Percentiles rank a stretch among this genome's conserved stretches.
These are phyloP conservation scores for Elsinoe fawcettii DNA, from an alignment of 2,329 filamentous ascomycete genomes.

Conservation along the genomic window DNA sequence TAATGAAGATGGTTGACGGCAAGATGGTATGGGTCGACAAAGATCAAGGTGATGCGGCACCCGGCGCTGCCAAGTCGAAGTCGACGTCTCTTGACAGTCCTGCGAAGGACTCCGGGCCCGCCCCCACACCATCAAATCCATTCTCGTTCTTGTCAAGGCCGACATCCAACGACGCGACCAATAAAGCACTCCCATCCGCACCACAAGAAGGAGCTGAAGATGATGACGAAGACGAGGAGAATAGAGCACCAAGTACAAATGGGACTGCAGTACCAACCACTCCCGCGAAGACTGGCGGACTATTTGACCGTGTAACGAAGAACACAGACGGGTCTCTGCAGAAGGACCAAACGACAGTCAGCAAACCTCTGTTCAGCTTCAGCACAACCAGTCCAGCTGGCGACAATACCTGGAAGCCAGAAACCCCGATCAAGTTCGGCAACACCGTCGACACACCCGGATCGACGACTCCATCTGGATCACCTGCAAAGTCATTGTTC, in stretches of 20 bases:
- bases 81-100: neutral
- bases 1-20: conserved; percentile 21
- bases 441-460: conserved; percentile 23
- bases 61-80: conserved; percentile 16
- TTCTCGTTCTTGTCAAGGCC: conserved; percentile 32
- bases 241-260: neutral
- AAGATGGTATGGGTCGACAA: conserved; percentile 22
- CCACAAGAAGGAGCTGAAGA: conserved; percentile 9
- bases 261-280: neutral
- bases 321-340: conserved; percentile 13
- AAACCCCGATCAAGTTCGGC: conserved; percentile 43
- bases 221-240: conserved; percentile 17
- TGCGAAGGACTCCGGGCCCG: neutral
- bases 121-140: conserved; percentile 20
- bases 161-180: neutral
- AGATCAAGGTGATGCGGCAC: conserved; percentile 16
- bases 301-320: conserved; percentile 20
- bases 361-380: conserved; percentile 15
- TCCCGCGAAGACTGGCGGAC: conserved; percentile 16
- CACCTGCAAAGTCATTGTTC: conserved; percentile 21
- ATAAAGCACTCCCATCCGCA: neutral
- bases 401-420: conserved; percentile 43
- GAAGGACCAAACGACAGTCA: conserved; percentile 3
- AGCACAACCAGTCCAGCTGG: conserved; percentile 20
- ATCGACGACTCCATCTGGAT: conserved; percentile 20